Evolutionary conservation across 2,329 filamentous ascomycete genomes (phyloP).

Genomic region (Pseudocercospora eumusae): DNA sequence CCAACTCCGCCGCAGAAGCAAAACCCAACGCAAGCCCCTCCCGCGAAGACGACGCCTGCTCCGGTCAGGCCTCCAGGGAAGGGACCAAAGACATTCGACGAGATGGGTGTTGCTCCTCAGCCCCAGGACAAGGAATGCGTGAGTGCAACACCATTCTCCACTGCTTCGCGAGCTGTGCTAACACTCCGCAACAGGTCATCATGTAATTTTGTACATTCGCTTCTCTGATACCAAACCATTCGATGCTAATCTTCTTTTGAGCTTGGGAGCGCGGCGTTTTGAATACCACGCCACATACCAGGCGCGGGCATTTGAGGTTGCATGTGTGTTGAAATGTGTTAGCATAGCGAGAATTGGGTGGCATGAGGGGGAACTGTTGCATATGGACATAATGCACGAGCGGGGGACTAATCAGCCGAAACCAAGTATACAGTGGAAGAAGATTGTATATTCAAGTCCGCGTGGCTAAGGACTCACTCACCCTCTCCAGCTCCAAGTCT

Average conservation of each 20-base stretch:
- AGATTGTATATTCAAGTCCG: background rate
- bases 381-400: background rate
- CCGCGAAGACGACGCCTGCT: constrained; percentile 34
- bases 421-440: background rate
- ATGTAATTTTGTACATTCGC: background rate
- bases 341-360: constrained; percentile 1
- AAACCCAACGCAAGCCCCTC: constrained; percentile 24
- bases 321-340: constrained; percentile 1
- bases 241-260: background rate
- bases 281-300: background rate
- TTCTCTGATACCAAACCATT: background rate
- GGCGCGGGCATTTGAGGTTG: background rate
- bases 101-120: constrained; percentile 88
- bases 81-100: constrained; percentile 93
- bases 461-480: background rate
- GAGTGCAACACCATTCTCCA: constrained; percentile 11
- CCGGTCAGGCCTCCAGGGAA: constrained; percentile 57
- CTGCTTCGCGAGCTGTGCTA: background rate
- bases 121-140: constrained; percentile 92
- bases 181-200: background rate
- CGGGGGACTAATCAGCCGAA: background rate
- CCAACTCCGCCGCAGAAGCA: constrained; percentile 27
- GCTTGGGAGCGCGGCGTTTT: constrained; percentile 1
- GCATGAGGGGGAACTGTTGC: background rate
- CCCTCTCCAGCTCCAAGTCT: background rate